Percentiles rank a stretch among this genome's conserved stretches.
Evolutionary conservation across 75 land plant species (phyloP).

Genomic region (Cupressus sempervirens): DNA sequence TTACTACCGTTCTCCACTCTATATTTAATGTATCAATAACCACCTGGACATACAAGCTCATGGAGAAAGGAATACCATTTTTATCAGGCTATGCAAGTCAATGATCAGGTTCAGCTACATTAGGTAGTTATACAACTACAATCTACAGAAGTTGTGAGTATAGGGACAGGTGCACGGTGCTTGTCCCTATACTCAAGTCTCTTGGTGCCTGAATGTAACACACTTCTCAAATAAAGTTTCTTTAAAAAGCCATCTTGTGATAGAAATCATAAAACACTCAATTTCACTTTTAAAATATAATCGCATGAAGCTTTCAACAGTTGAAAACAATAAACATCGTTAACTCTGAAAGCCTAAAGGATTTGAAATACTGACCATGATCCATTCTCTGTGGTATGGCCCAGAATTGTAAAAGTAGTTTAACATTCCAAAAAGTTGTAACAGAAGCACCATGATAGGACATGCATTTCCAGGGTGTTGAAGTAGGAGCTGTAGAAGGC

Average conservation of each 20-base stretch:
- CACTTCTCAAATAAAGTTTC: neutral
- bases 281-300: neutral
- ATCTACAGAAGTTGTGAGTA: too few relatives aligned
- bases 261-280: neutral
- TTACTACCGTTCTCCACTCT: neutral
- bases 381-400: conserved; percentile 36
- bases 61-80: too few relatives aligned
- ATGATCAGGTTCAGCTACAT: too few relatives aligned
- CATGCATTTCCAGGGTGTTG: conserved; percentile 76
- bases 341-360: neutral
- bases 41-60: too few relatives aligned
- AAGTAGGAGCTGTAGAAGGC: conserved; percentile 79
- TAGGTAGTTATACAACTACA: too few relatives aligned
- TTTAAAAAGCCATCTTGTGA: neutral
- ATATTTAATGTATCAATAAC: neutral
- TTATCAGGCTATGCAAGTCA: too few relatives aligned
- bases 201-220: too few relatives aligned
- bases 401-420: conserved; percentile 27
- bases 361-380: conserved; percentile 44
- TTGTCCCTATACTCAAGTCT: too few relatives aligned
- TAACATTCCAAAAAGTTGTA: conserved; percentile 45
- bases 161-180: too few relatives aligned
- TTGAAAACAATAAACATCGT: neutral
- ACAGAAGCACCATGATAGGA: conserved; percentile 50
- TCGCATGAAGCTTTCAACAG: neutral